phyloP scores from a whole-genome alignment of 2,329 filamentous ascomycete genomes.

The Macroventuria anomochaeta region DNA sequence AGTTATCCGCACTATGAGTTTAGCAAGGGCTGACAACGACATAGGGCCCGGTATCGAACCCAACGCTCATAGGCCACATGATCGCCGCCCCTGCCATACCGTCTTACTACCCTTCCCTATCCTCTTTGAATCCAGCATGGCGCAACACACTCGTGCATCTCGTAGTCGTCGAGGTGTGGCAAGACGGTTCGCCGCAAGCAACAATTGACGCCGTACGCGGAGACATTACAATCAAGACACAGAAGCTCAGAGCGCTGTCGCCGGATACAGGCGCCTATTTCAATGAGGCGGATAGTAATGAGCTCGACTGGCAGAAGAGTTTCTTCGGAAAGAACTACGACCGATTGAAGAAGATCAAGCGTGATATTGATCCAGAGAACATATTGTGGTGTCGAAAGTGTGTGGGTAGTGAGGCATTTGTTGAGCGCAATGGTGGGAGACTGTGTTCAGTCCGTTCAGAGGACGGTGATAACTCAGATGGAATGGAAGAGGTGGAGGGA shows the following conservation, averaged over 20 bases:
- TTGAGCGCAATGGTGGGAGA: conserved; percentile 23
- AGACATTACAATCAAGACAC: conserved; percentile 27
- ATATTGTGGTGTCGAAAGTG: conserved; percentile 35
- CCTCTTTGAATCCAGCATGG: conserved; percentile 36
- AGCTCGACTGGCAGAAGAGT: conserved; percentile 34
- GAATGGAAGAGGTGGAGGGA: background rate
- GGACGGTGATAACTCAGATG: background rate
- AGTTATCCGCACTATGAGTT: too few relatives aligned
- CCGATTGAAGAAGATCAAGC: conserved; percentile 26
- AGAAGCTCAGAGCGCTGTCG: conserved; percentile 22
- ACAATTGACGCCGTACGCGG: conserved; percentile 24
- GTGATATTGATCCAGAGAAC: conserved; percentile 28
- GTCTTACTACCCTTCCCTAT: conserved; percentile 23
- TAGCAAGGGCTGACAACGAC: too few relatives aligned
- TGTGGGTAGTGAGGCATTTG: conserved; percentile 37
- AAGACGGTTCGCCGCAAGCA: conserved; percentile 13
- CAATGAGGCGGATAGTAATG: conserved; percentile 36
- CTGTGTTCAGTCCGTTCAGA: conserved; percentile 19
- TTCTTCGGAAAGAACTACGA: conserved; percentile 34
- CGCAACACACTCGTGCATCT: conserved; percentile 31
- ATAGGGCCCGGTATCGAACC: conserved; percentile 11
- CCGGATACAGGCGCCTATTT: conserved; percentile 39
- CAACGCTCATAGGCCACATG: conserved; percentile 33
- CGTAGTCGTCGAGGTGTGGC: conserved; percentile 24
- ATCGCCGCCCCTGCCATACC: conserved; percentile 22